A percentile compares a stretch with the other conserved stretches of the same genome.
phyloP scores from a whole-genome alignment of 371 early-diverging fungal species.

The Mucor indicus region DNA sequence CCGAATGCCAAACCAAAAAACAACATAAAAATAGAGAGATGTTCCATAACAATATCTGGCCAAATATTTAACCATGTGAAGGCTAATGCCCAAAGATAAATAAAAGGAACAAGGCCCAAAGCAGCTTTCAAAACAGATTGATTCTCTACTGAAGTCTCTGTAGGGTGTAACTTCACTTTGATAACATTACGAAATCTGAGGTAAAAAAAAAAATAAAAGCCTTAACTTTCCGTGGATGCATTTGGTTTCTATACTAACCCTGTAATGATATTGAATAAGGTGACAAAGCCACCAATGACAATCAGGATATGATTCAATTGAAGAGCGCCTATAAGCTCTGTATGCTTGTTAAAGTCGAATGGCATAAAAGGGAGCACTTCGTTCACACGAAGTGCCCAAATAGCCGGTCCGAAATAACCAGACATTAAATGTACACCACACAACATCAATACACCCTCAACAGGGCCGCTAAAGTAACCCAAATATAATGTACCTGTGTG shows the following conservation, averaged over 20 bases:
- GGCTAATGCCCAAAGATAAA: slow-evolving; percentile 47
- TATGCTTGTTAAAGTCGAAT: no score
- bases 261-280: slow-evolving; percentile 56
- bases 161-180: slow-evolving; percentile 26
- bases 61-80: slow-evolving; percentile 72
- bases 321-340: slow-evolving; percentile 41
- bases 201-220: no score
- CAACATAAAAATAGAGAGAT: slow-evolving; percentile 65
- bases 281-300: slow-evolving; percentile 51
- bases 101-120: slow-evolving; percentile 65
- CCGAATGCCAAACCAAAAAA: slow-evolving; percentile 80
- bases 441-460: slow-evolving; percentile 87
- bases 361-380: slow-evolving; percentile 26
- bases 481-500: slow-evolving; percentile 90
- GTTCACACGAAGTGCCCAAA: slow-evolving; percentile 34
- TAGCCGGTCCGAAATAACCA: slow-evolving; percentile 50
- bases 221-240: no score
- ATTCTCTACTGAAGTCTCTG: slow-evolving; percentile 43
- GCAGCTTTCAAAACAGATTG: slow-evolving; percentile 52
- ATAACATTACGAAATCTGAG: slow-evolving; percentile 31
- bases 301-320: slow-evolving; percentile 65
- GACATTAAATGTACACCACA: slow-evolving; percentile 62
- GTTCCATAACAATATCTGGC: slow-evolving; percentile 59
- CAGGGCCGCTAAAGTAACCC: slow-evolving; percentile 92
- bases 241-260: slow-evolving; percentile 58